phyloP scores from a whole-genome alignment of 2,329 filamentous ascomycete genomes.

The Ilyonectria robusta region DNA sequence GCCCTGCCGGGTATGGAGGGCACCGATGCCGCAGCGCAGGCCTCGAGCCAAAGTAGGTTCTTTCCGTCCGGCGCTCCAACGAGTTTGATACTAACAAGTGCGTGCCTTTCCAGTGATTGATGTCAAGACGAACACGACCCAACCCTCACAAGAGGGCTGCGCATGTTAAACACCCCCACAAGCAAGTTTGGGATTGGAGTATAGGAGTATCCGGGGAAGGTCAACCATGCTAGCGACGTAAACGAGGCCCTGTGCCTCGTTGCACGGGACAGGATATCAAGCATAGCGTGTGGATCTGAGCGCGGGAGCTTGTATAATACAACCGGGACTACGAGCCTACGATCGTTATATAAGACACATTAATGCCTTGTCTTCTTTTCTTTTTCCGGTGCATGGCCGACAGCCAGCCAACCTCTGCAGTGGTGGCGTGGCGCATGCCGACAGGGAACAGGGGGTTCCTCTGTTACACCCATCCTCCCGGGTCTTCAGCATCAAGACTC shows the following conservation, averaged over 20 bases:
- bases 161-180: slow-evolving; percentile 52
- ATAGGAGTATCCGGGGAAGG: slow-evolving; percentile 43
- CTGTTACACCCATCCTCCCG: background rate
- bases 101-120: slow-evolving; percentile 79
- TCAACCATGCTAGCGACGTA: slow-evolving; percentile 39
- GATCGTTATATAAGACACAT: slow-evolving; percentile 52
- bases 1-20: slow-evolving; percentile 98
- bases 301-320: slow-evolving; percentile 55
- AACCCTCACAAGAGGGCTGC: slow-evolving; percentile 81
- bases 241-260: slow-evolving; percentile 37
- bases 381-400: background rate
- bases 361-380: slow-evolving; percentile 39
- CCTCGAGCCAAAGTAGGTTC: slow-evolving; percentile 81
- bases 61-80: background rate
- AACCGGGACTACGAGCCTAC: slow-evolving; percentile 51
- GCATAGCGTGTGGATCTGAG: slow-evolving; percentile 51
- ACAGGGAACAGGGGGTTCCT: slow-evolving; percentile 17
- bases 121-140: slow-evolving; percentile 85
- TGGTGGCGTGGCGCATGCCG: slow-evolving; percentile 10
- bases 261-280: slow-evolving; percentile 49
- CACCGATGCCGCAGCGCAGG: slow-evolving; percentile 81
- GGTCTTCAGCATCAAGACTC: background rate
- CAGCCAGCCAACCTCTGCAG: background rate
- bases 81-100: slow-evolving; percentile 33
- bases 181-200: slow-evolving; percentile 41